These are phyloP conservation scores for Penicillium turbatum DNA, from an alignment of 495 filamentous ascomycete genomes.

Conservation along the genomic window DNA sequence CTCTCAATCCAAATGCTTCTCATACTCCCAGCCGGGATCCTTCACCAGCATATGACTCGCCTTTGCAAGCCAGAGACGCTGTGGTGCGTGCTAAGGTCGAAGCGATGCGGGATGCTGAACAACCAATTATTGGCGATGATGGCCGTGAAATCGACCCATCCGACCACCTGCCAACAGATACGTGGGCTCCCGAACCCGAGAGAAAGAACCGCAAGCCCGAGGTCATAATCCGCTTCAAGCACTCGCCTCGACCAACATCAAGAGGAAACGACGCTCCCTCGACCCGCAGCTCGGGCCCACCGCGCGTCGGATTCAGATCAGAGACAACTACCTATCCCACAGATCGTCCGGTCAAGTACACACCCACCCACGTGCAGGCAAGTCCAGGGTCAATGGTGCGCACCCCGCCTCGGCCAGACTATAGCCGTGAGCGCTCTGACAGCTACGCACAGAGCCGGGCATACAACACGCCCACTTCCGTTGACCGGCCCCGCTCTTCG, in stretches of 20 bases:
- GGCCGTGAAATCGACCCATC: conserved; percentile 88
- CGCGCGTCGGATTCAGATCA: conserved; percentile 25
- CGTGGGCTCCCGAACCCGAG: conserved; percentile 93
- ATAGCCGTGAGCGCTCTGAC: conserved; percentile 22
- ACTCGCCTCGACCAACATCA: conserved; percentile 34
- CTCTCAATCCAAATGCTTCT: conserved; percentile 42
- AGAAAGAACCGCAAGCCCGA: conserved; percentile 60
- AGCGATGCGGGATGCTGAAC: conserved; percentile 29
- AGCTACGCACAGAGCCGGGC: conserved; percentile 20
- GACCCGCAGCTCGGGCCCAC: conserved; percentile 8
- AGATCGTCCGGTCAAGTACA: conserved; percentile 18
- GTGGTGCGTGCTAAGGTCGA: conserved; percentile 35
- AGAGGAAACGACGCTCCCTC: conserved; percentile 19
- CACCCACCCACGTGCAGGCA: conserved; percentile 17
- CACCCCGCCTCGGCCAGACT: conserved; percentile 21
- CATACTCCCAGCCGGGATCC: conserved; percentile 29
- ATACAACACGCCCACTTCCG: conserved; percentile 25
- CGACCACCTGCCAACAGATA: conserved; percentile 85
- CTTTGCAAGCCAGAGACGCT: conserved; percentile 38
- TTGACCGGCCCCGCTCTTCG: conserved; percentile 25
- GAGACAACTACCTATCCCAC: conserved; percentile 12
- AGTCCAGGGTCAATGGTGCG: conserved; percentile 16
- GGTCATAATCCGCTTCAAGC: conserved; percentile 50
- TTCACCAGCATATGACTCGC: conserved; percentile 40
- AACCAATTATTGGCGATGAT: conserved; percentile 71